A percentile compares a stretch with the other conserved stretches of the same genome.
Evolutionary conservation across 257 asterid genomes (phyloP).

Genomic region (Galeopsis tetrahit): DNA sequence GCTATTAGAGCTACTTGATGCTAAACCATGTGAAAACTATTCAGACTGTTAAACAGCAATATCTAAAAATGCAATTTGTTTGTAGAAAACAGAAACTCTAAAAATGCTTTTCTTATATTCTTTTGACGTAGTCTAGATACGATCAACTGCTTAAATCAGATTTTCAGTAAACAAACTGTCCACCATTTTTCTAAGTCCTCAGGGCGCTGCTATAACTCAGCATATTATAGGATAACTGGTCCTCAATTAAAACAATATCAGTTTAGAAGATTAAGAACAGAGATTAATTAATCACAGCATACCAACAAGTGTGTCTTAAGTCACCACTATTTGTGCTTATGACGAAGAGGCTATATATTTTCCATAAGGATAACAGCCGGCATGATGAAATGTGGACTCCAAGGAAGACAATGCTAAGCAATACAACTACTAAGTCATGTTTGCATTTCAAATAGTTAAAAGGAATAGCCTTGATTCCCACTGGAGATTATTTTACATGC

Average conservation of each 20-base stretch:
- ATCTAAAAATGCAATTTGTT: slow-evolving; percentile 6
- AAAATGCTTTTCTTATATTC: not conserved
- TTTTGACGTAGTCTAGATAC: not conserved
- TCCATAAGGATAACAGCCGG: not conserved
- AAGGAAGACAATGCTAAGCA: not conserved
- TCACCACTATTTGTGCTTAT: not conserved
- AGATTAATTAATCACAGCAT: not conserved
- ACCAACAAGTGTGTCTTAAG: not conserved
- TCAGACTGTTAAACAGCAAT: not conserved
- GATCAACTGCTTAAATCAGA: not conserved
- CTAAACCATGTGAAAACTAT: slow-evolving; percentile 17
- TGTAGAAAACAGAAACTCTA: not conserved
- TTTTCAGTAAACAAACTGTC: not conserved
- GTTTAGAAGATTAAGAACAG: not conserved
- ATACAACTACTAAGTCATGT: slow-evolving; percentile 1
- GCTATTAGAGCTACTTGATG: not conserved
- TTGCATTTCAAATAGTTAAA: not conserved
- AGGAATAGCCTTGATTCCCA: not conserved
- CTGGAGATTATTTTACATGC: not conserved
- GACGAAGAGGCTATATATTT: not conserved
- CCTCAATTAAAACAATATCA: not conserved
- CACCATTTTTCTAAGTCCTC: not conserved
- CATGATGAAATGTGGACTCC: not conserved
- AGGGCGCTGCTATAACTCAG: not conserved
- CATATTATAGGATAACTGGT: not conserved